Evolutionary conservation across 768 basidiomycete genomes (phyloP).

Genomic region (Melanogaster broomeanus): DNA sequence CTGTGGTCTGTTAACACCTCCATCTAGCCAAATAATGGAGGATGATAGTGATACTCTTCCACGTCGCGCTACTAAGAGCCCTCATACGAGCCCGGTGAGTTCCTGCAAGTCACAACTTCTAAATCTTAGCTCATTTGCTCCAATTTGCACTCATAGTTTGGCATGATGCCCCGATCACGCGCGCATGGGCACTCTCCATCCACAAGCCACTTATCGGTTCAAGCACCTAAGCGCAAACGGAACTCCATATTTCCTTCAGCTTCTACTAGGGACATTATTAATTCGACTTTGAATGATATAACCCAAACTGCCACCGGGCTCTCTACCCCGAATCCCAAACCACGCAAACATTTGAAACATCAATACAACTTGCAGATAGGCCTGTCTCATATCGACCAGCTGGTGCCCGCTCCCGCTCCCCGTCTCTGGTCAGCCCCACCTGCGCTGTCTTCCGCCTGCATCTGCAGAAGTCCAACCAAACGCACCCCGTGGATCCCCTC

Average conservation of each 20-base stretch:
- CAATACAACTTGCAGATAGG: not conserved
- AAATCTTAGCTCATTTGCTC: conserved; percentile 21
- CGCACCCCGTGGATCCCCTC: conserved; percentile 39
- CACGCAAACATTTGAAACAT: conserved; percentile 47
- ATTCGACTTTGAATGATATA: not conserved
- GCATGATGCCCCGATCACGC: too few relatives aligned
- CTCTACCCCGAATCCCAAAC: conserved; percentile 63
- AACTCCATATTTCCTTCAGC: conserved; percentile 25
- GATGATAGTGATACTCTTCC: conserved; percentile 23
- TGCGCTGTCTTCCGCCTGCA: conserved; percentile 20
- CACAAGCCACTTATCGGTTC: conserved; percentile 8
- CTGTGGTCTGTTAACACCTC: conserved; percentile 26
- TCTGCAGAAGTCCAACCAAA: conserved; percentile 28
- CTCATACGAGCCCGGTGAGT: not conserved
- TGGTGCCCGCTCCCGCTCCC: conserved; percentile 31
- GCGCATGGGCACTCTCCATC: not conserved
- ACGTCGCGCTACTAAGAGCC: conserved; percentile 20
- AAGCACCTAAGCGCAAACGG: conserved; percentile 11
- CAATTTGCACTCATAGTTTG: not conserved
- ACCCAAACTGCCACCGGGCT: conserved; percentile 2
- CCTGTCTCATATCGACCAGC: conserved; percentile 1
- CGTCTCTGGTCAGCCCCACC: conserved; percentile 20
- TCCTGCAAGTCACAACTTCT: not conserved
- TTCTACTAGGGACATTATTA: conserved; percentile 4
- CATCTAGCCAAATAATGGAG: conserved; percentile 23